A percentile compares a stretch with the other conserved stretches of the same genome.
phyloP scores from a whole-genome alignment of 1,284 basidiomycete genomes.

The Boletus hoseneyae region DNA sequence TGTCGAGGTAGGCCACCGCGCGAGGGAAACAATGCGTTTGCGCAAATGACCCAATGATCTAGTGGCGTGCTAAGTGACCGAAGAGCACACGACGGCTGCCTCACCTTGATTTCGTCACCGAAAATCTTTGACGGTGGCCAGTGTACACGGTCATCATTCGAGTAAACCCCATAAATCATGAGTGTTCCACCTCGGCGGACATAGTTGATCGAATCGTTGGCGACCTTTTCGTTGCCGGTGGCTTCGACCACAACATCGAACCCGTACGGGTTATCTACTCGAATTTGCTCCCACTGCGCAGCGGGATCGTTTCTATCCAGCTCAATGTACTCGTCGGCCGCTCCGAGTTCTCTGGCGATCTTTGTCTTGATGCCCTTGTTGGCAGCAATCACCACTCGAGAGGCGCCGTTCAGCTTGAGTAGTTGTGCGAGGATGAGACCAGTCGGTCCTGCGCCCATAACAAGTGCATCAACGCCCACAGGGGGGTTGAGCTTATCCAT shows the following conservation, averaged over 20 bases:
- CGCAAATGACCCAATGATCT: conserved; percentile 84
- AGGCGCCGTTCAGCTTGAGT: conserved; percentile 77
- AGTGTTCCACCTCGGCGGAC: conserved; percentile 73
- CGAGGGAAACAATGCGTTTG: conserved; percentile 85
- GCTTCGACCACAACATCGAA: conserved; percentile 88
- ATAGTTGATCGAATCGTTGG: conserved; percentile 76
- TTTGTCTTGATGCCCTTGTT: conserved; percentile 84
- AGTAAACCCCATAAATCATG: conserved; percentile 69
- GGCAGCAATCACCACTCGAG: conserved; percentile 69
- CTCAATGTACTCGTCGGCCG: conserved; percentile 77
- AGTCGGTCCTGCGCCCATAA: conserved; percentile 77
- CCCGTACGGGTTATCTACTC: conserved; percentile 72
- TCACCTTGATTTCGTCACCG: conserved; percentile 74
- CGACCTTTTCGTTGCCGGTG: conserved; percentile 75
- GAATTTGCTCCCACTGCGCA: conserved; percentile 71
- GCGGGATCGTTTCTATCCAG: conserved; percentile 69
- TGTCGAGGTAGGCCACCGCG: conserved; percentile 79
- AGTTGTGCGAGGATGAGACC: conserved; percentile 83
- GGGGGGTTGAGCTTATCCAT: conserved; percentile 75
- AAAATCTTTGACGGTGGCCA: conserved; percentile 85
- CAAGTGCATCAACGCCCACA: conserved; percentile 71
- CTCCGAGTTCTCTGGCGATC: conserved; percentile 70
- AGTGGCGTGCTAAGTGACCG: conserved; percentile 4
- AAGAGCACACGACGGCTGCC: conserved; percentile 11
- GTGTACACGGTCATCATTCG: conserved; percentile 67